Evolutionary conservation across 306 rosid species (phyloP), one percentile per base, ranked within the genome.

Genomic region (Ziziphus jujuba): DNA sequence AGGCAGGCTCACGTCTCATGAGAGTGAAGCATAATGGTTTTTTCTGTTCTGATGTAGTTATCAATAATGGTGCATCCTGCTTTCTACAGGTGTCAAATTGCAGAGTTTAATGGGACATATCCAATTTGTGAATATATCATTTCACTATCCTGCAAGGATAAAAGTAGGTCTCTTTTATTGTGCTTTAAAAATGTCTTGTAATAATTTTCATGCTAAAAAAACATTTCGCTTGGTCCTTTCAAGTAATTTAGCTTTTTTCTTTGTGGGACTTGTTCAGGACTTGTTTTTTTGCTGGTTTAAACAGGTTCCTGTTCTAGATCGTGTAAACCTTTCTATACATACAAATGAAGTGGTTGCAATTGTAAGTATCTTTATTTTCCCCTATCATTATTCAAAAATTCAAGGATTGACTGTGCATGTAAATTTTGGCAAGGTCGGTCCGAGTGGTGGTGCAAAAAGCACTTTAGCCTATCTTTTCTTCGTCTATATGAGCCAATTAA

Each of bases 261-360:
- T 38, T 25, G 71, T 65, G 51, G 56, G 60, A 17, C 23, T 50
- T 15, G 34, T 40, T 56, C 1, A 31, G 51, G 16, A 43, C 40
- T 11, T 9, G n/a, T 17, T 53, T 15, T 57, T 57, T 34, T 48
- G 34, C 34, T n/a, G 67, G 45, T 71, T 68, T 81, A 59, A 79
- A 63, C 85, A 91, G 97, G 76, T 82, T 34, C 79, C 83, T 12
- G 59, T 88, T 77, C 77, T 91, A 44, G 85, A 91, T 36, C 63
- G 48, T 56, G 70, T 91, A 61, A 82, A 82, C 76, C 43, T 91
- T 38, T 79, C 86, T 25, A 66, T 84, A 21, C 79, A 72, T 77
- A 78, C 89, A 73, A 86, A 88, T 80, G 87, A 91, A 79, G 80
- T 82, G 58, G 72, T 91, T 40, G 97, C 93, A 79, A 80, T 91